Evolutionary conservation across 805 yeast genomes (phyloP), one percentile per base, ranked within the genome.

Genomic region (Starmera pachycereana): DNA sequence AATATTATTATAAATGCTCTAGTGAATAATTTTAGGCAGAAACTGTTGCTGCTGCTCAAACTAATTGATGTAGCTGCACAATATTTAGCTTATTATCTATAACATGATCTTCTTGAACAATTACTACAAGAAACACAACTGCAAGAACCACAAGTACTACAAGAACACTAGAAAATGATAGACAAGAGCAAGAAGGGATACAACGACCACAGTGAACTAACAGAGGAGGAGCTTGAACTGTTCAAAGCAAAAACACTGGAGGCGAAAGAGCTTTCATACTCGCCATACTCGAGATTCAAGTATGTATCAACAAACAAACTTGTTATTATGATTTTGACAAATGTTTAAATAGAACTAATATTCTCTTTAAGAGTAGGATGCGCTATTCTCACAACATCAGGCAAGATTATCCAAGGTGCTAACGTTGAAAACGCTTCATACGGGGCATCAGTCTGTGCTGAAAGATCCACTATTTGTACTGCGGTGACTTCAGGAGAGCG

Each of bases 361-460:
- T 5, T 22, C 5, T 5, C 9, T 5, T 22, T 39, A 40, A 68
- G 86, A 38, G 98, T 90, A 2, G 97, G 97, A 0, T 85, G 95
- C 40, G 74, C 80, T 4, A 51, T 90, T 2, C 53, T 85, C 19
- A 68, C 86, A 1, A 57, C 54, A 0, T 54, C 63, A 8, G 82
- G 75, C 3, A 62, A 62, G 14, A 65, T 55, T 34, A 61, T 81
- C 19, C 53, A 61, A 11, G 98, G 97, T 5, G 95, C 95, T 33
- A 90, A 90, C 50, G 78, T 92, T 25, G 98, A 90, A 57, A 92
- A 90, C 57, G 97, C 97, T 3, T 77, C 92, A 37, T 89, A 84
- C 54, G 94, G 76, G 2, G 89, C 76, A 3, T 70, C 78, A 1
- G 73, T 81, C 19, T 83, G 94, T 56, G 94, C 94, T 0, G 94